Evolutionary conservation across 176 grass and related monocot species (phyloP), one percentile per base, ranked within the genome.

Genomic region (Carex parvula): DNA sequence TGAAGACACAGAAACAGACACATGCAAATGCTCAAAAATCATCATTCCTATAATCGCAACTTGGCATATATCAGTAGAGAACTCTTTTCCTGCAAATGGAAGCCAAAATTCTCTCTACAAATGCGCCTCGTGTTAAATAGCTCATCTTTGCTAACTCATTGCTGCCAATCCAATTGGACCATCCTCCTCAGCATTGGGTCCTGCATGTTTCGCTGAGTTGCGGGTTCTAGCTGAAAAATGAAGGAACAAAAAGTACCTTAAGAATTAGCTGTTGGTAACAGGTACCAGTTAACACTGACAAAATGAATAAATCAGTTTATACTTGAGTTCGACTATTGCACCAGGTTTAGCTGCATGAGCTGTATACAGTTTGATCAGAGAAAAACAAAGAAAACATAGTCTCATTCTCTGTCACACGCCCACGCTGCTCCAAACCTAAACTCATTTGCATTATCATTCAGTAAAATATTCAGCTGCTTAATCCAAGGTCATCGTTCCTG

Each of bases 161-260:
- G 92, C 83, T 58, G 92, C 95, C 53, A 98, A 85, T 85, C 95
- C 92, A 86, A 98, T 93, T 72, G 66, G 79, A 6, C 83, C 86
- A 26, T 92, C 95, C 67, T 98, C 91, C 66, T 95, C 95, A 30
- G 86, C 86, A 70, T 37, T 90, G 1, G 86, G 83, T 80, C 84
- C 92, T 70, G 86, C 80, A 59, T 82, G 83, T 79, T 84, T 37
- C 2, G 71, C 56, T 26, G 87, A 78, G 79, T 67, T 89, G 26
- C 91, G 90, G 64, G 90, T 91, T 84, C 88, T 87, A 84, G 88
- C 95, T 98, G 91, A 53, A 84, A 61, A 46, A n/a, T 81, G 42
- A 80, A 16, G 64, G 70, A 86, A 73, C 6, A 66, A 83, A 64
- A 64, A 78, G 50, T 30, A 80, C 57, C 64, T 76, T 83, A 50